Evolutionary conservation across 345 rosid genomes (phyloP).

Genomic region (Euclidium syriacum): DNA sequence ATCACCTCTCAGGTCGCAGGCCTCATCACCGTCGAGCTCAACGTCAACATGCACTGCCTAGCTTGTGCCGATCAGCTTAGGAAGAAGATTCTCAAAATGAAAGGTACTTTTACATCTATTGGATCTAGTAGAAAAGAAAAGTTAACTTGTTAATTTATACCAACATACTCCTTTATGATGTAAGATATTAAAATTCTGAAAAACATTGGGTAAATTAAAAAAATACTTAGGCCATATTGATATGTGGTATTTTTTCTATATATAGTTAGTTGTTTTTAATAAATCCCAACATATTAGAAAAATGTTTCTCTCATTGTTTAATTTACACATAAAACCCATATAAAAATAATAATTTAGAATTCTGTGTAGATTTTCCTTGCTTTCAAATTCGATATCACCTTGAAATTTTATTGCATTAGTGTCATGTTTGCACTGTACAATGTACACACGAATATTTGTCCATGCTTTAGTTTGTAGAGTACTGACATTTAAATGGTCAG

Average conservation of each 20-base stretch:
- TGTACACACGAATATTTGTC: not conserved
- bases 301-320: not conserved
- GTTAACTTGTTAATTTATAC: not conserved
- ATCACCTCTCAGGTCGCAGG: constrained; percentile 66
- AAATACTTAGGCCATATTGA: not conserved
- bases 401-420: too few relatives aligned
- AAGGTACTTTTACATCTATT: constrained; percentile 43
- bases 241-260: too few relatives aligned
- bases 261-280: not conserved
- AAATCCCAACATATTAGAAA: not conserved
- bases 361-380: not conserved
- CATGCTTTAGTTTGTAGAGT: not conserved
- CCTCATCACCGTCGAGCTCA: constrained; percentile 65
- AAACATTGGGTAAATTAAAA: not conserved
- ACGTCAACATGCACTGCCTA: constrained; percentile 87
- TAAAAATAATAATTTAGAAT: not conserved
- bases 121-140: not conserved
- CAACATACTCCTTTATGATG: not conserved
- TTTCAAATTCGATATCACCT: not conserved
- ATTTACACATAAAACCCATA: not conserved
- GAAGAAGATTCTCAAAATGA: constrained; percentile 86
- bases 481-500: not conserved
- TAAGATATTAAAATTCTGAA: not conserved
- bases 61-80: constrained; percentile 92
- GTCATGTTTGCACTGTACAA: not conserved